phyloP scores from a whole-genome alignment of 164 flowering plant genomes.

The Pachysandra terminalis region DNA sequence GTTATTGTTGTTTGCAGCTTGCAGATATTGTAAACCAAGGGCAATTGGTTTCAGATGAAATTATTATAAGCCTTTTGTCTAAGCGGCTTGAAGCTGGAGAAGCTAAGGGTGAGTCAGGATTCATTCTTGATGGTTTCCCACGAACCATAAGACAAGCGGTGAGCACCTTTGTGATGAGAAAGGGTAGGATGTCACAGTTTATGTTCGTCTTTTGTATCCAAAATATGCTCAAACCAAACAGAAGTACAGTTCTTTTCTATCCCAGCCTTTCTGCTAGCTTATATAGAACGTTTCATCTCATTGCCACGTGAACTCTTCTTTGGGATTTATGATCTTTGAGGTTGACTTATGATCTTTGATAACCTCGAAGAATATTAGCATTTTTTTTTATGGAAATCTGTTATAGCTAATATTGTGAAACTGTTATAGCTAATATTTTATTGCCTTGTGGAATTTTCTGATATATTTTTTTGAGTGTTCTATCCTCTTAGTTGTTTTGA shows the following conservation, averaged over 20 bases:
- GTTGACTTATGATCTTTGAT: neutral
- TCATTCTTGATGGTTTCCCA: constrained; percentile 96
- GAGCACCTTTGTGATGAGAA: constrained; percentile 22
- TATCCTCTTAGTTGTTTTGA: neutral
- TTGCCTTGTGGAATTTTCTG: neutral
- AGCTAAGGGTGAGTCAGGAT: constrained; percentile 80
- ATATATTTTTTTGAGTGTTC: neutral
- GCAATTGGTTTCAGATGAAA: constrained; percentile 85
- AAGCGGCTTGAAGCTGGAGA: constrained; percentile 79
- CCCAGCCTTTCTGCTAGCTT: neutral
- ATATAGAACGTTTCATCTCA: neutral
- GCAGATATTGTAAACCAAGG: constrained; percentile 83
- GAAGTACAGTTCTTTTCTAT: neutral
- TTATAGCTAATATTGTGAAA: neutral
- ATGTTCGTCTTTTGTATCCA: too few species aligned
- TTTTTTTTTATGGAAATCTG: too few species aligned
- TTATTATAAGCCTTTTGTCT: constrained; percentile 66
- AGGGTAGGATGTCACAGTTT: constrained; percentile 1
- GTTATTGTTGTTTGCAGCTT: constrained; percentile 51
- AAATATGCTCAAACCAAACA: neutral
- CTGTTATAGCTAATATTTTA: neutral
- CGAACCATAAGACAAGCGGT: constrained; percentile 94
- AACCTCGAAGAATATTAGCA: too few species aligned
- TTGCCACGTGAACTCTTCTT: neutral
- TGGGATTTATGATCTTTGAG: neutral